These are phyloP conservation scores for Clonostachys sp. DNA, from an alignment of 2,329 filamentous ascomycete genomes.

Conservation along the genomic window DNA sequence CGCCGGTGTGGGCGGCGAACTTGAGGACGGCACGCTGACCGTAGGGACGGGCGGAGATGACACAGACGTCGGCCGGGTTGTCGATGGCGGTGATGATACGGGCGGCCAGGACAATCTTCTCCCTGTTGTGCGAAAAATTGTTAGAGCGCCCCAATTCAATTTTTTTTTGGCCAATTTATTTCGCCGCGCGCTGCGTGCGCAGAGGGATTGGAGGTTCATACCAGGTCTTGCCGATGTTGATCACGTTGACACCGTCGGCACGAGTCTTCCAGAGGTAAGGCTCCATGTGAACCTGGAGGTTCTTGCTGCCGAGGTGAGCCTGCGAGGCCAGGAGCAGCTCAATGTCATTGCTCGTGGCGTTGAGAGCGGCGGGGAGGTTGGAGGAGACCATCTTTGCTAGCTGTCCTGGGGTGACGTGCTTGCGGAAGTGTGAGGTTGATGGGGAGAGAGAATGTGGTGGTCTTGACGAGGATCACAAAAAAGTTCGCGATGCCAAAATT, in stretches of 20 bases:
- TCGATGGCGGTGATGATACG: constrained; percentile 98
- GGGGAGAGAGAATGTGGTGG: constrained; percentile 12
- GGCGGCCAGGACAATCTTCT: constrained; percentile 98
- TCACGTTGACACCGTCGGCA: constrained; percentile 94
- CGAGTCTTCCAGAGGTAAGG: constrained; percentile 99
- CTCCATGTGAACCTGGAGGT: constrained; percentile 99
- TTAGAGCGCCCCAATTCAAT: no score
- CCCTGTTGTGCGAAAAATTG: constrained; percentile 51
- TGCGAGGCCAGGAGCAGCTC: constrained; percentile 99
- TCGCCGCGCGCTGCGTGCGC: neutral
- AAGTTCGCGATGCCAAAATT: constrained; percentile 38
- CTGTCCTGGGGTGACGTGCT: constrained; percentile 19
- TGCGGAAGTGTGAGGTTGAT: constrained; percentile 12
- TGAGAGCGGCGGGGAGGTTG: constrained; percentile 93
- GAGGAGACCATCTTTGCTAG: constrained; percentile 84
- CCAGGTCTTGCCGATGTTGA: constrained; percentile 99
- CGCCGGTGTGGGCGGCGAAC: constrained; percentile 98
- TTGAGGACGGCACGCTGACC: constrained; percentile 99
- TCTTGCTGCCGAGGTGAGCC: constrained; percentile 96
- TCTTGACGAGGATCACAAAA: constrained; percentile 14
- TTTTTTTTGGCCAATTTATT: no score
- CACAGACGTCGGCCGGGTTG: constrained; percentile 98
- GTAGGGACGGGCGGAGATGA: constrained; percentile 99
- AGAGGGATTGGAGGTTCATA: constrained; percentile 31
- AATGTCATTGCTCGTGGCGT: constrained; percentile 96